Conservation (phyloP, 2,329 filamentous ascomycete species). For the Fusarium nematophilum region DNA sequence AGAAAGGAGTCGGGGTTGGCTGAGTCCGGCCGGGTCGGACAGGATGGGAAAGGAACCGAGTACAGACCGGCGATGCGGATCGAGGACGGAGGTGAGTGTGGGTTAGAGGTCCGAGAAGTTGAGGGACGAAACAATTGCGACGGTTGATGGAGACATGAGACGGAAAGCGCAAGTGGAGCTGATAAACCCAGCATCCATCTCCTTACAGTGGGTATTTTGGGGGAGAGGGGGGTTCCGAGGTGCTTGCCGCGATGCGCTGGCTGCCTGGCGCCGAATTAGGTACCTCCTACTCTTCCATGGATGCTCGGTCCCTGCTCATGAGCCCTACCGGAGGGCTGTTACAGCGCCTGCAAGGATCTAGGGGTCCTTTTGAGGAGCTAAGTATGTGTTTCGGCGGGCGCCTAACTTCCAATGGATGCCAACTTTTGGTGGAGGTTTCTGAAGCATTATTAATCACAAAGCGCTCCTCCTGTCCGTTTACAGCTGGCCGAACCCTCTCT, state of each 20-base stretch:
- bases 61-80: conserved; percentile 15
- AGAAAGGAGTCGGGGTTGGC: not conserved
- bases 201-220: conserved; percentile 7
- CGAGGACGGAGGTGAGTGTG: conserved; percentile 11
- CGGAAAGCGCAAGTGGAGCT: conserved; percentile 24
- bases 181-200: conserved; percentile 19
- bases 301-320: no score
- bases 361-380: conserved; percentile 11
- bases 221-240: conserved; percentile 1
- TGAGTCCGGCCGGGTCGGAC: conserved; percentile 9
- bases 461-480: no score
- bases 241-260: conserved; percentile 40
- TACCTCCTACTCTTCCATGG: no score
- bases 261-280: conserved; percentile 39
- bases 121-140: conserved; percentile 19
- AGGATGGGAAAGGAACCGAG: conserved; percentile 12
- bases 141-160: conserved; percentile 21
- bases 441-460: conserved; percentile 17
- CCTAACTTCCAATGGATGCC: no score
- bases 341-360: conserved; percentile 15
- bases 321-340: conserved; percentile 22
- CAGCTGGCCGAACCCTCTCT: no score
- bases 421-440: not conserved
- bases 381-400: no score
- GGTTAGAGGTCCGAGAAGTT: conserved; percentile 19